Evolutionary conservation across 441 rosid species (phyloP).

Genomic region (Populus hybrid): DNA sequence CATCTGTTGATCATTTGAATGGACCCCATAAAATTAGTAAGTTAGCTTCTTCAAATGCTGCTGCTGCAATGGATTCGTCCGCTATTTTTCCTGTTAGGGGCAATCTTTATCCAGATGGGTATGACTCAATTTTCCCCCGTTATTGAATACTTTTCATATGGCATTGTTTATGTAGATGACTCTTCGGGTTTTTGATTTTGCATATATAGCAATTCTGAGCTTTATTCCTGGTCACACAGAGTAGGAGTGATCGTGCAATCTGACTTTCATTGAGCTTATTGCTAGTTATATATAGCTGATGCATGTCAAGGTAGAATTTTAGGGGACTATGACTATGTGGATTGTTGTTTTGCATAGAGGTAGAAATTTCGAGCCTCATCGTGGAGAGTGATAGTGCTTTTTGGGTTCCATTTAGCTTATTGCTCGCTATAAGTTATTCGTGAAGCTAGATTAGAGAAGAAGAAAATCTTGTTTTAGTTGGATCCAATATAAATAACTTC

Average conservation of each 20-base stretch:
- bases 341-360: too few species aligned
- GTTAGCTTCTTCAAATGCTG: slow-evolving; percentile 31
- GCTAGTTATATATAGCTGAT: background rate
- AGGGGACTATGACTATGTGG: too few species aligned
- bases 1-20: slow-evolving; percentile 26
- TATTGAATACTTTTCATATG: background rate
- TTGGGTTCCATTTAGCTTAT: too few species aligned
- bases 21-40: slow-evolving; percentile 30
- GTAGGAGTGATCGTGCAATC: too few species aligned
- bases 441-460: too few species aligned
- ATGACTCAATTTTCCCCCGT: slow-evolving; percentile 21
- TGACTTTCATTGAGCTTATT: background rate
- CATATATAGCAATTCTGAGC: background rate
- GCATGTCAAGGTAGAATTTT: background rate
- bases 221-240: background rate
- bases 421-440: too few species aligned
- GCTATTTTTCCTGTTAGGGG: slow-evolving; percentile 69
- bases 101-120: slow-evolving; percentile 88
- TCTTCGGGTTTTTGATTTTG: background rate
- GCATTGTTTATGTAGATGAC: too few species aligned
- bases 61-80: slow-evolving; percentile 48
- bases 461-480: too few species aligned
- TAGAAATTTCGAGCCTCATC: too few species aligned
- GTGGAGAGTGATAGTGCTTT: too few species aligned
- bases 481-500: too few species aligned